Conservation (phyloP, 306 rosid species). For the Inga laurina region DNA sequence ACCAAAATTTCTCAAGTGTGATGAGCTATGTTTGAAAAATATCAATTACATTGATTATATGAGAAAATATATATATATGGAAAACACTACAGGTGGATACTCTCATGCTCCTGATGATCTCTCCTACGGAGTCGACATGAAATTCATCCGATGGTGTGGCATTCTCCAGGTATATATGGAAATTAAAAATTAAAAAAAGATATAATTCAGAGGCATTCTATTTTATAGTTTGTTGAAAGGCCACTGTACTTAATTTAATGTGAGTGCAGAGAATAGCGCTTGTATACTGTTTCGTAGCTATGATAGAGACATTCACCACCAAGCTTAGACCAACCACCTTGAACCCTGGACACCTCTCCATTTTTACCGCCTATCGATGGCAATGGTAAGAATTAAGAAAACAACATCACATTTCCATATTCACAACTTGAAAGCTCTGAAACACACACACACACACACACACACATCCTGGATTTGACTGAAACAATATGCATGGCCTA, state of each 20-base stretch:
- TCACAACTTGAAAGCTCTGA: neutral
- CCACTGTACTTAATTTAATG: conserved; percentile 4
- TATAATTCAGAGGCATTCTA: neutral
- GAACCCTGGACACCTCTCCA: conserved; percentile 47
- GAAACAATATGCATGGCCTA: conserved; percentile 18
- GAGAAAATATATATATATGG: neutral
- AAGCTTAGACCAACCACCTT: conserved; percentile 64
- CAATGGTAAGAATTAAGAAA: conserved; percentile 59
- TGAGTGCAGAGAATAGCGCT: conserved; percentile 79
- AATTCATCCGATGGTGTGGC: conserved; percentile 83
- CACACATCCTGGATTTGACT: neutral
- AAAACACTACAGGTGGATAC: conserved; percentile 63
- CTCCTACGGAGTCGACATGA: conserved; percentile 77
- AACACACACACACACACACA: neutral
- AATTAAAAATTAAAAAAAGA: neutral
- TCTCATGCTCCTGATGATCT: conserved; percentile 85
- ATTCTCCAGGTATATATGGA: conserved; percentile 68
- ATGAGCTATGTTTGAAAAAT: neutral
- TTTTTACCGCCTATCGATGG: conserved; percentile 79
- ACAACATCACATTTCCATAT: neutral
- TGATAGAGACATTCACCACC: conserved; percentile 74
- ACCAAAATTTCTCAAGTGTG: conserved; percentile 8
- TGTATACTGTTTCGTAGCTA: conserved; percentile 76
- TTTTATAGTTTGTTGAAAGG: conserved; percentile 17
- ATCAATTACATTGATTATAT: neutral